Evolutionary conservation across 2,329 filamentous ascomycete genomes (phyloP), one percentile per base, ranked within the genome.

Genomic region (Monosporascus ibericus): DNA sequence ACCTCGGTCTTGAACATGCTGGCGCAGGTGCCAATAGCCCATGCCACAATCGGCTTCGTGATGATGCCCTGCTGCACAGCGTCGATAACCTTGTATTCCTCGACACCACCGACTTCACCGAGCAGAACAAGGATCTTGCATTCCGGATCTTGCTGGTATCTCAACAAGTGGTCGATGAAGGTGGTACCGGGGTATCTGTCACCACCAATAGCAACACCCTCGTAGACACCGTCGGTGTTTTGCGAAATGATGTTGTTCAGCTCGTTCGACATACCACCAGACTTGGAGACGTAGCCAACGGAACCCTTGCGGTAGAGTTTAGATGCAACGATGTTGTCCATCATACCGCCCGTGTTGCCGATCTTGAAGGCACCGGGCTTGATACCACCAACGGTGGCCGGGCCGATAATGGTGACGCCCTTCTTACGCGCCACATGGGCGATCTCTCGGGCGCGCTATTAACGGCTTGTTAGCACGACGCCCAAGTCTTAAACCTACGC

Each of bases 1-100:
- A 99, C 94, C 80, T 99, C 94, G 40, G 94, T 99, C 87, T 96
- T 97, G 82, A 99, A 95, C 91, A 99, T 94, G 82, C 90, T 92
- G 59, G 94, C 94, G 75, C 95, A 96, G 66, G 94, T 99, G 80
- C 94, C 94, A 68, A 99, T 99, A 63, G 94, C 94, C 94, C 94
- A 99, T 44, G 94, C 94, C 56, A 99, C 92, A 68, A 99, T 94
- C 67, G 94, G 94, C 86, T 99, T 99, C 72, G 87, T 99, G 73
- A 99, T 96, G 70, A 83, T 75, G 67, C 94, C 94, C 61, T 88
- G 81, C 85, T 97, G 94, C 65, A 99, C 90, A 56, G 94, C 94
- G 69, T 99, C 92, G 63, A 99, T 96, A 64, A 99, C 94, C 76
- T 95, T 92, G 84, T 99, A 99, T 77, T 99, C 94, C 77, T 99